These are phyloP conservation scores for Pistacia atlantica DNA, from an alignment of 345 rosid species.

Conservation along the genomic window DNA sequence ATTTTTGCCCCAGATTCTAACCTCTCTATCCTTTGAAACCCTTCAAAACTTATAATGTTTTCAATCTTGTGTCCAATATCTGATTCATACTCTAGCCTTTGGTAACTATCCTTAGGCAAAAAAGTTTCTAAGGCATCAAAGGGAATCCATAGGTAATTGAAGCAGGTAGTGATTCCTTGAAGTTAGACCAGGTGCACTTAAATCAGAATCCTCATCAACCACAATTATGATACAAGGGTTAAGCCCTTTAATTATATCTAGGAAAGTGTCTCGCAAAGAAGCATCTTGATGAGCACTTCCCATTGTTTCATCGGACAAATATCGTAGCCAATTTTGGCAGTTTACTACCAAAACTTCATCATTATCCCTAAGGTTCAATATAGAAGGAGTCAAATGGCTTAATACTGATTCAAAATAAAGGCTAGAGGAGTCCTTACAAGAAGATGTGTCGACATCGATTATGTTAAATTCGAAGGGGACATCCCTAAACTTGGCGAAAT, in stretches of 20 bases:
- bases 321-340: constrained; percentile 73
- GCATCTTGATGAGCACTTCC: constrained; percentile 12
- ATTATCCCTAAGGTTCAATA: constrained; percentile 36
- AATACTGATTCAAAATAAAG: constrained; percentile 41
- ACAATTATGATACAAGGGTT: constrained; percentile 46
- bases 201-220: constrained; percentile 67
- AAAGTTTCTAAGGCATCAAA: constrained; percentile 73
- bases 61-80: constrained; percentile 66
- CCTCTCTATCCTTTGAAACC: constrained; percentile 55
- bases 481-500: constrained; percentile 58
- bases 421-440: constrained; percentile 16
- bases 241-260: constrained; percentile 43
- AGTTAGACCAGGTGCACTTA: constrained; percentile 47
- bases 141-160: constrained; percentile 77
- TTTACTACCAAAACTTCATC: constrained; percentile 68
- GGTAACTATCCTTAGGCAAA: constrained; percentile 60
- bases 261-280: constrained; percentile 46
- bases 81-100: constrained; percentile 64
- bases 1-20: constrained; percentile 46
- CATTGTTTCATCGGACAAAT: constrained; percentile 43
- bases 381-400: constrained; percentile 34
- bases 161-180: constrained; percentile 60
- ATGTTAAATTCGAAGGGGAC: constrained; percentile 60
- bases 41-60: constrained; percentile 55
- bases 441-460: constrained; percentile 21